Evolutionary conservation across 257 asterid genomes (phyloP).

Genomic region (Oldenlandia corymbosa): DNA sequence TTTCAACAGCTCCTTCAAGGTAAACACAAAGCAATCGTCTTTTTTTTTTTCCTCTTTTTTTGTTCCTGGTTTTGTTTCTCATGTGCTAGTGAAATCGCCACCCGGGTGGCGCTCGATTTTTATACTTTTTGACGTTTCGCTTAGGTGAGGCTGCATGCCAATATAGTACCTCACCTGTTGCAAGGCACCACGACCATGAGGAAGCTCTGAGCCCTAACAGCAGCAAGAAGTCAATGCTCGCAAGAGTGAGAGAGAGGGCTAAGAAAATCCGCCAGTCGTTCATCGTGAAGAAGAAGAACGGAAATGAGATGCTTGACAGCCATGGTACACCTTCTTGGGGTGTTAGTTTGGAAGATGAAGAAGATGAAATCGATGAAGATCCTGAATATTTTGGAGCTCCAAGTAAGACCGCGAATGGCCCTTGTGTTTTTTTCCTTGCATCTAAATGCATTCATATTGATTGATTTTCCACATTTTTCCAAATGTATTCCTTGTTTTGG

Average conservation of each 20-base stretch:
- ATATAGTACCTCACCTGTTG: slow-evolving; percentile 27
- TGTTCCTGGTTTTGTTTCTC: too few species aligned
- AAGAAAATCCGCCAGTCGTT: slow-evolving; percentile 57
- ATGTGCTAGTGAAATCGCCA: too few species aligned
- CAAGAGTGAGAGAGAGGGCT: slow-evolving; percentile 80
- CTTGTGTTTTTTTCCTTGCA: neutral
- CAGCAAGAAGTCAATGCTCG: slow-evolving; percentile 56
- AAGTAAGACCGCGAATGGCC: slow-evolving; percentile 36
- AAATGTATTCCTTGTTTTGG: neutral
- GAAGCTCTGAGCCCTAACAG: slow-evolving; percentile 31
- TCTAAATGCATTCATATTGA: neutral
- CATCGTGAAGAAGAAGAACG: slow-evolving; percentile 48
- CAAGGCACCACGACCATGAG: slow-evolving; percentile 43
- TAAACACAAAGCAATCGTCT: slow-evolving; percentile 2
- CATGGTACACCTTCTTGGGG: slow-evolving; percentile 38
- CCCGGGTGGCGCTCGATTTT: neutral
- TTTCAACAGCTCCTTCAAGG: slow-evolving; percentile 65
- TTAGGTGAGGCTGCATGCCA: slow-evolving; percentile 22
- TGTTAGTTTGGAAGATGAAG: slow-evolving; percentile 39
- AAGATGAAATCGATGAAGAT: slow-evolving; percentile 41
- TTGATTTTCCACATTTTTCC: neutral
- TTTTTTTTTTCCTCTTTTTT: too few species aligned
- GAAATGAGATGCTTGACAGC: slow-evolving; percentile 23
- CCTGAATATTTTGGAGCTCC: slow-evolving; percentile 98
- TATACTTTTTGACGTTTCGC: neutral